phyloP scores from a whole-genome alignment of 495 filamentous ascomycete species.

The Penicillium tannophilum region DNA sequence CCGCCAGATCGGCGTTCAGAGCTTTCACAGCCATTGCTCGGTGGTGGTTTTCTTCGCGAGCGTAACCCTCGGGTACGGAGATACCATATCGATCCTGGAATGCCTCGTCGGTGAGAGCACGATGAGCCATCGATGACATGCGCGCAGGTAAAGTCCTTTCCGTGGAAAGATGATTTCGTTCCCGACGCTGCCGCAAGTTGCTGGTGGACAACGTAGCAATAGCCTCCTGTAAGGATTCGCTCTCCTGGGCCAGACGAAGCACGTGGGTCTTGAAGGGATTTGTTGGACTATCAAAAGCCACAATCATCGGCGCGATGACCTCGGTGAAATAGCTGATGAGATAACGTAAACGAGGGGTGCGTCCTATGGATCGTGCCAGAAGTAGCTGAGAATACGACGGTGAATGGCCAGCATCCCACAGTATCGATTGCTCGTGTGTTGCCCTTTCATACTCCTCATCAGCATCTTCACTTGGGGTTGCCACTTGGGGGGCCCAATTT shows the following conservation, averaged over 20 bases:
- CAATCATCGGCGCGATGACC: conserved; percentile 86
- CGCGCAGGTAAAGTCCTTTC: conserved; percentile 48
- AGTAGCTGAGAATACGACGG: conserved; percentile 48
- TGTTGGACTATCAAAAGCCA: conserved; percentile 82
- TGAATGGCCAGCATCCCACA: conserved; percentile 33
- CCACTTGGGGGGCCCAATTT: conserved; percentile 13
- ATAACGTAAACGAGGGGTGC: conserved; percentile 58
- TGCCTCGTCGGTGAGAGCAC: conserved; percentile 43
- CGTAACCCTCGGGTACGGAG: conserved; percentile 36
- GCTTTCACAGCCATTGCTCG: conserved; percentile 78
- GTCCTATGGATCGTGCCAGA: conserved; percentile 49
- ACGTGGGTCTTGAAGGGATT: conserved; percentile 88
- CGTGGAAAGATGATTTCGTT: conserved; percentile 43
- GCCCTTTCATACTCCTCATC: conserved; percentile 28
- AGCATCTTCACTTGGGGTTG: conserved; percentile 20
- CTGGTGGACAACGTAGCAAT: conserved; percentile 88
- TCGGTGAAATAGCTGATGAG: conserved; percentile 72
- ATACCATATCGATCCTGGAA: conserved; percentile 41
- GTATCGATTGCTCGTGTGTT: conserved; percentile 15
- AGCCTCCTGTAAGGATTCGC: conserved; percentile 83
- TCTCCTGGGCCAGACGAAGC: conserved; percentile 73
- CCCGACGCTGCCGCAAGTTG: conserved; percentile 64
- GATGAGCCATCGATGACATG: conserved; percentile 54
- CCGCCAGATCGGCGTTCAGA: conserved; percentile 79
- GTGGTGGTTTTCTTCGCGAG: conserved; percentile 78